phyloP scores from a whole-genome alignment of 805 yeast genomes.

The Yueomyces sp. region DNA sequence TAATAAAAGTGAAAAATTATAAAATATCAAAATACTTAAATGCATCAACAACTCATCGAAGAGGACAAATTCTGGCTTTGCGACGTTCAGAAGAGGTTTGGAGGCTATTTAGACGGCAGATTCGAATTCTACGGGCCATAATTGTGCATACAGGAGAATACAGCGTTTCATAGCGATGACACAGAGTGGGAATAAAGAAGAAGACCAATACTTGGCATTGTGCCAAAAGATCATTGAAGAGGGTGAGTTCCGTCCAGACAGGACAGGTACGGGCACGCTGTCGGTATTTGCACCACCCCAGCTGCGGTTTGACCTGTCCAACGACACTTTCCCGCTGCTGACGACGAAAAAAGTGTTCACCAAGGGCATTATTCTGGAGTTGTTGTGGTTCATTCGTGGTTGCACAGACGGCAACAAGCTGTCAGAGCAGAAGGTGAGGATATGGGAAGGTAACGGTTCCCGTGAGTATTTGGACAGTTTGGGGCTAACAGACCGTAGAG shows the following conservation, averaged over 20 bases:
- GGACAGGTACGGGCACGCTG: constrained; percentile 95
- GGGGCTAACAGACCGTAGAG: constrained; percentile 70
- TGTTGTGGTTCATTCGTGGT: constrained; percentile 87
- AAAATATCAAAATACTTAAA: no score
- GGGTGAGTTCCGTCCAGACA: constrained; percentile 87
- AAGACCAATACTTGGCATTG: constrained; percentile 75
- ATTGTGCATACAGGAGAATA: no score
- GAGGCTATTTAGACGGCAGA: no score
- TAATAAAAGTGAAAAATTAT: no score
- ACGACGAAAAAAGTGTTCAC: constrained; percentile 90
- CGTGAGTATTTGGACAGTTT: constrained; percentile 76
- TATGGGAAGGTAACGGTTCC: constrained; percentile 98
- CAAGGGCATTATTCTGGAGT: constrained; percentile 77
- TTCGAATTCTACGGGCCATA: no score
- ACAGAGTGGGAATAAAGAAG: constrained; percentile 30
- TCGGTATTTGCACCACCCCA: constrained; percentile 95
- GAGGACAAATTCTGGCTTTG: no score
- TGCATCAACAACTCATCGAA: no score
- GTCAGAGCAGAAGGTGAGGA: constrained; percentile 77
- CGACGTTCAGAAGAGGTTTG: no score
- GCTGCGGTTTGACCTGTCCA: constrained; percentile 60
- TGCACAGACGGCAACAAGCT: constrained; percentile 76
- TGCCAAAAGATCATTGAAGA: constrained; percentile 62
- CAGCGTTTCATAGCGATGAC: no score
- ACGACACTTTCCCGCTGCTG: constrained; percentile 70